Conservation (phyloP, 1,284 basidiomycete species). For the Leccinum griseonigrum region DNA sequence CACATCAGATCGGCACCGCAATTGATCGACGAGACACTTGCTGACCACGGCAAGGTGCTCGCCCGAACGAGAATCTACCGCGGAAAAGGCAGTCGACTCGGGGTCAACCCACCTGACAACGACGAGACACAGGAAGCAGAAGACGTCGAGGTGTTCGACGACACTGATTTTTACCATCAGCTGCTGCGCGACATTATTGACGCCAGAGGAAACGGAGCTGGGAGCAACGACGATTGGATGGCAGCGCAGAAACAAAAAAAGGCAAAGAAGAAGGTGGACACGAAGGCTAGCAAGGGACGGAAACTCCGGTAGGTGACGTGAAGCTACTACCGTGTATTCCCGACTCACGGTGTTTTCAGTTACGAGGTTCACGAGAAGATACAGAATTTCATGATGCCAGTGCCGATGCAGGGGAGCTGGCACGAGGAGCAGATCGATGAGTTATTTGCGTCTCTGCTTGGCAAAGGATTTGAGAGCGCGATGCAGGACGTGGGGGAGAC, state of each 20-base stretch:
- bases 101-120: constrained; percentile 25
- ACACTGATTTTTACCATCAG: constrained; percentile 90
- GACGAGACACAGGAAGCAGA: constrained; percentile 33
- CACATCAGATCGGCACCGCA: constrained; percentile 60
- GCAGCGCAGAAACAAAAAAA: constrained; percentile 63
- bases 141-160: constrained; percentile 71
- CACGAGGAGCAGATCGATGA: constrained; percentile 94
- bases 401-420: constrained; percentile 69
- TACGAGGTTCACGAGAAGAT: constrained; percentile 93
- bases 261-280: constrained; percentile 82
- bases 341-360: constrained; percentile 38
- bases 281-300: constrained; percentile 90
- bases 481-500: constrained; percentile 23
- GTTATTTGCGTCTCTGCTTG: constrained; percentile 82
- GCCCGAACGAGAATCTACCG: constrained; percentile 55
- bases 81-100: constrained; percentile 45
- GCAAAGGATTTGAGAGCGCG: constrained; percentile 55
- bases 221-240: constrained; percentile 59
- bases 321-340: neutral
- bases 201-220: constrained; percentile 45
- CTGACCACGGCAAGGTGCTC: constrained; percentile 54
- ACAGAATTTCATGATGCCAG: constrained; percentile 92
- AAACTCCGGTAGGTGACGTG: constrained; percentile 63
- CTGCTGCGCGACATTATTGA: constrained; percentile 88
- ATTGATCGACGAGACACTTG: constrained; percentile 69